Evolutionary conservation across 1,139 yeast genomes (phyloP).

Genomic region (Protomyces inundatus): DNA sequence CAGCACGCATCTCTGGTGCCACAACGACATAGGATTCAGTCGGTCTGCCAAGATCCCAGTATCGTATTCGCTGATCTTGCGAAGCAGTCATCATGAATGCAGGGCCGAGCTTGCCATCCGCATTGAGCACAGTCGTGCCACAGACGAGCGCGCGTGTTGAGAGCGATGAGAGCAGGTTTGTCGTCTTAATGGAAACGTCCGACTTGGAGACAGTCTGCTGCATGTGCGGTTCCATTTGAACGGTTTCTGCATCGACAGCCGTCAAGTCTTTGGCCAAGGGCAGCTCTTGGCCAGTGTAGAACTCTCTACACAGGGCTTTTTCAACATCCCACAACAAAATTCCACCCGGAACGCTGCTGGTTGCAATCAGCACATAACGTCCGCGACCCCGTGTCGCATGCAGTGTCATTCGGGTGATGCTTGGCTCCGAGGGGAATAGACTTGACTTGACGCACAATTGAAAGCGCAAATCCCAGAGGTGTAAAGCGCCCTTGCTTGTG

Average conservation of each 20-base stretch:
- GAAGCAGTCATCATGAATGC: conserved; percentile 42
- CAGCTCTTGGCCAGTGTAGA: not conserved
- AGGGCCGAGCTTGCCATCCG: conserved; percentile 31
- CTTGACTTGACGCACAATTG: conserved; percentile 53
- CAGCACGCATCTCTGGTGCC: conserved; percentile 35
- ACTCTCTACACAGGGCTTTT: conserved; percentile 25
- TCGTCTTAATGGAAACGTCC: not conserved
- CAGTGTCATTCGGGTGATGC: conserved; percentile 47
- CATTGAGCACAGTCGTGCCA: conserved; percentile 32
- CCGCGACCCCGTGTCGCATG: conserved; percentile 45
- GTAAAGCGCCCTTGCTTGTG: conserved; percentile 64
- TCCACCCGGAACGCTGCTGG: conserved; percentile 57
- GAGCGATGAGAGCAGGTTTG: not conserved
- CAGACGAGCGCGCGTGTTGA: conserved; percentile 9
- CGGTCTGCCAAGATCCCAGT: conserved; percentile 48
- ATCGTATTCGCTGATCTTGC: conserved; percentile 42
- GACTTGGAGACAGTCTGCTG: not conserved
- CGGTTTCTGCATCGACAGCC: conserved; percentile 6
- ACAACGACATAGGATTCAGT: conserved; percentile 43
- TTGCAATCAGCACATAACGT: conserved; percentile 52
- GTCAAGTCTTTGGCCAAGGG: not conserved
- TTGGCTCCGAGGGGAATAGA: conserved; percentile 31
- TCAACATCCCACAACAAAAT: conserved; percentile 75
- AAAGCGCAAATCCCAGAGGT: conserved; percentile 79
- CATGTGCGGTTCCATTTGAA: not conserved